Conservation (phyloP, 2,329 filamentous ascomycete species). For the Canariomyces notabilis region DNA sequence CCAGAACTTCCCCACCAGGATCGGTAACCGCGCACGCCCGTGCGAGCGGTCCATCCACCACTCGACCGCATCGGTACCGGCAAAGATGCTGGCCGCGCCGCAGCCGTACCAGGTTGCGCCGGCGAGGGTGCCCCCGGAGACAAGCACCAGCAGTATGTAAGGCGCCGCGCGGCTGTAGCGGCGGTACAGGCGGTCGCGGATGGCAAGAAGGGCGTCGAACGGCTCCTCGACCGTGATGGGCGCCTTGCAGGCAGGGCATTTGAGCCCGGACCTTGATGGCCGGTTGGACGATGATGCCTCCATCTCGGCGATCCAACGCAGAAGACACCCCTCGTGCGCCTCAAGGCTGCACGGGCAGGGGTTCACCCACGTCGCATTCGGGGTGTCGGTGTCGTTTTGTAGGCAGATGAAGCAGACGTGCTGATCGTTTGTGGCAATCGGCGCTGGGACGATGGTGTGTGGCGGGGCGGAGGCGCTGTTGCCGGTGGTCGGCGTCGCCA, state of each 20-base stretch:
- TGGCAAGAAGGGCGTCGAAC: conserved; percentile 64
- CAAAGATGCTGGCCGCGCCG: conserved; percentile 46
- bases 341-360: conserved; percentile 88
- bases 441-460: conserved; percentile 11
- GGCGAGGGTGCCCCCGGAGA: conserved; percentile 46
- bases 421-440: conserved; percentile 17
- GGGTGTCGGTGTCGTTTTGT: conserved; percentile 48
- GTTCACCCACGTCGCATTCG: conserved; percentile 63
- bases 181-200: conserved; percentile 55
- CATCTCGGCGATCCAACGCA: conserved; percentile 90
- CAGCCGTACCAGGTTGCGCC: conserved; percentile 51
- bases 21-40: conserved; percentile 9
- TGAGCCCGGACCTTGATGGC: conserved; percentile 59
- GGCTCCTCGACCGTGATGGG: conserved; percentile 72
- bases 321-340: conserved; percentile 82
- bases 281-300: conserved; percentile 53
- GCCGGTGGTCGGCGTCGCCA: conserved; percentile 5
- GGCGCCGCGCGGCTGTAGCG: conserved; percentile 52
- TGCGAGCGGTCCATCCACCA: conserved; percentile 33
- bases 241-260: conserved; percentile 86
- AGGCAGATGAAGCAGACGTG: conserved; percentile 58
- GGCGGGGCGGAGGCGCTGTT: not conserved
- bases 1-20: conserved; percentile 23
- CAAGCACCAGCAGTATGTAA: conserved; percentile 59
- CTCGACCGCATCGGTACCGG: conserved; percentile 42